Evolutionary conservation across 768 basidiomycete species (phyloP).

Genomic region (Lentinula boryana): DNA sequence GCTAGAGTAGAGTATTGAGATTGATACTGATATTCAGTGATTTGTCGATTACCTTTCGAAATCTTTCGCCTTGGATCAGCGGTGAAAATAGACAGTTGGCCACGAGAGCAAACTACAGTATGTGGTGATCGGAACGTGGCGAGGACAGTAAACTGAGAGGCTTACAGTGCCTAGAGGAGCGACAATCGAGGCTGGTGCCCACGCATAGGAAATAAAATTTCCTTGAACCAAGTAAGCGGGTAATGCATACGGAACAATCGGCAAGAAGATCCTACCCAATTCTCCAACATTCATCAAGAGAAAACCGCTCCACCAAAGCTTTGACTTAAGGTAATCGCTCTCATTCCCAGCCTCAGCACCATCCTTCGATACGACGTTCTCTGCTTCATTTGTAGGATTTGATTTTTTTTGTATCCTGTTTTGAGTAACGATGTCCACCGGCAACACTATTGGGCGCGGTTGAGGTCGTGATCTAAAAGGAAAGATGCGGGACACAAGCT

Average conservation of each 20-base stretch:
- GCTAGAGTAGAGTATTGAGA: conserved; percentile 30
- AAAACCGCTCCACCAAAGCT: conserved; percentile 90
- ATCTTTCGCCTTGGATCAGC: conserved; percentile 73
- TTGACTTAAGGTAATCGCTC: conserved; percentile 76
- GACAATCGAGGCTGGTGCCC: conserved; percentile 86
- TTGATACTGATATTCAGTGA: background rate
- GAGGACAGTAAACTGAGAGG: conserved; percentile 11
- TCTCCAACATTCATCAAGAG: conserved; percentile 89
- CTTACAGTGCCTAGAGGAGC: conserved; percentile 93
- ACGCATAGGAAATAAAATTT: conserved; percentile 89
- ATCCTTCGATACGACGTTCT: conserved; percentile 17
- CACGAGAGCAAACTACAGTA: conserved; percentile 73
- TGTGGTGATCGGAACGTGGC: conserved; percentile 5
- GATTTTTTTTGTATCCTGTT: conserved; percentile 23
- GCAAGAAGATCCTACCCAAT: conserved; percentile 22
- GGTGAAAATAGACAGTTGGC: conserved; percentile 96
- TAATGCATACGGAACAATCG: background rate
- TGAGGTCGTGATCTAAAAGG: conserved; percentile 25
- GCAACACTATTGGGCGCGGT: conserved; percentile 20
- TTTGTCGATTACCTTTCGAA: conserved; percentile 54
- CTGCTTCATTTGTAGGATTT: conserved; percentile 15
- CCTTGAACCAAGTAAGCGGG: conserved; percentile 25
- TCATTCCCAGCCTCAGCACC: conserved; percentile 41
- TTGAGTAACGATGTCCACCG: conserved; percentile 35
- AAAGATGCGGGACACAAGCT: conserved; percentile 28